Percentiles rank a stretch among this genome's conserved stretches.
Conservation (phyloP, 306 rosid genomes). For the Albizia julibrissin region DNA sequence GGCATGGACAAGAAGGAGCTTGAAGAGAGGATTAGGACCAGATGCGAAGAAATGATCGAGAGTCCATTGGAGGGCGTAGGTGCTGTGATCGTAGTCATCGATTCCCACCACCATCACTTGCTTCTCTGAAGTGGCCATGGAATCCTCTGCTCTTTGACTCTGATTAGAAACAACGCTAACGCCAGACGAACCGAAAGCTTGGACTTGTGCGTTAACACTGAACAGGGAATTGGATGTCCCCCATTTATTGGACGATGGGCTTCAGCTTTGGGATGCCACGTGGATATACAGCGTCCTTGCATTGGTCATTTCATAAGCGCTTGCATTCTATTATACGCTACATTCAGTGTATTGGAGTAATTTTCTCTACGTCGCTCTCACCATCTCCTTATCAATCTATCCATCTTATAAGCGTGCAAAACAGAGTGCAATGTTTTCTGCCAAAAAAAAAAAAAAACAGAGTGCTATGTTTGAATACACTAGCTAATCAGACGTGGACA, state of each 20-base stretch:
- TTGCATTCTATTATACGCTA: not conserved
- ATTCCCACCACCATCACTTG: slow-evolving; percentile 68
- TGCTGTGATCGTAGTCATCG: slow-evolving; percentile 70
- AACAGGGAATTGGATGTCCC: not conserved
- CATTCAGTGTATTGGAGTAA: not conserved
- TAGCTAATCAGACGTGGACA: too few relatives aligned
- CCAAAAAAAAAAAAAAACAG: too few relatives aligned
- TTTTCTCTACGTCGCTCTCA: too few relatives aligned
- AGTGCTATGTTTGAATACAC: too few relatives aligned
- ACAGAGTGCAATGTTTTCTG: too few relatives aligned
- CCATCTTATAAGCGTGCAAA: too few relatives aligned
- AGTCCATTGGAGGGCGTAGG: slow-evolving; percentile 66
- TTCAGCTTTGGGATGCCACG: not conserved
- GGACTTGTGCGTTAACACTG: not conserved
- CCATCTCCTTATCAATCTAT: too few relatives aligned
- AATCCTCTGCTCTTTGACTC: not conserved
- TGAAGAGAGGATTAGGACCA: slow-evolving; percentile 36
- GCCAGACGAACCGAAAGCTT: not conserved
- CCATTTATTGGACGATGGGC: not conserved
- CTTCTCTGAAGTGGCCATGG: slow-evolving; percentile 41
- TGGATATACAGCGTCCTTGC: not conserved
- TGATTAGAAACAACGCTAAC: not conserved
- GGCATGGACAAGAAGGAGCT: slow-evolving; percentile 64
- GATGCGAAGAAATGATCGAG: slow-evolving; percentile 55
- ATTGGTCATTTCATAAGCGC: not conserved